Conservation (phyloP, 768 basidiomycete species). For the Mycena floridula region DNA sequence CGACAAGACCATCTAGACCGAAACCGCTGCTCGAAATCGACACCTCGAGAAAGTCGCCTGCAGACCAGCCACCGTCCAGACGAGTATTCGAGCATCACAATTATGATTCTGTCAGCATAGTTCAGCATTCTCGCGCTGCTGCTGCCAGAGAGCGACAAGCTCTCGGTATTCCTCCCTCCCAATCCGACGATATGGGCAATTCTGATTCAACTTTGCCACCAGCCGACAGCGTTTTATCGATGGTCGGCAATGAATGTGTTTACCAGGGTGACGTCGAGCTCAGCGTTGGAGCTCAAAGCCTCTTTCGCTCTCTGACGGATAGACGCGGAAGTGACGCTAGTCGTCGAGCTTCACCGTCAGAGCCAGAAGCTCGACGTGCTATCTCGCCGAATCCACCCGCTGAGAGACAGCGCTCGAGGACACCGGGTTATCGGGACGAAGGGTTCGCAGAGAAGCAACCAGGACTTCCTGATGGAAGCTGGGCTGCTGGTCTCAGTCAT, state of each 20-base stretch:
- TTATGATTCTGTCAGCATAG: conserved; percentile 12
- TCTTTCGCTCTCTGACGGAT: conserved; percentile 35
- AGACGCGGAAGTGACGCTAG: conserved; percentile 1
- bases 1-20: background rate
- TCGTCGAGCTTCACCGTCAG: background rate
- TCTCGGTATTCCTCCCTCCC: conserved; percentile 46
- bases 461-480: conserved; percentile 9
- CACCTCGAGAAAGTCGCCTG: background rate
- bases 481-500: conserved; percentile 26
- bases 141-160: conserved; percentile 41
- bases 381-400: too few relatives aligned
- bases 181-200: conserved; percentile 27
- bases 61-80: too few relatives aligned
- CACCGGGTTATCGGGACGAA: background rate
- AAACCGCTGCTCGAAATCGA: background rate
- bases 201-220: conserved; percentile 15
- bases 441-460: background rate
- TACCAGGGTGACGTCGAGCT: conserved; percentile 4
- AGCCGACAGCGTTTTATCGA: conserved; percentile 22
- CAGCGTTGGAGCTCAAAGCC: conserved; percentile 42
- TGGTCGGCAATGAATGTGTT: background rate
- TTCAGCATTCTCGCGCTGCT: conserved; percentile 21
- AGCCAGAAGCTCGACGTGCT: background rate
- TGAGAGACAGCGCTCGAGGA: background rate
- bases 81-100: too few relatives aligned